phyloP scores from a whole-genome alignment of 176 grass and related monocot genomes.

The Thalia dealbata region DNA sequence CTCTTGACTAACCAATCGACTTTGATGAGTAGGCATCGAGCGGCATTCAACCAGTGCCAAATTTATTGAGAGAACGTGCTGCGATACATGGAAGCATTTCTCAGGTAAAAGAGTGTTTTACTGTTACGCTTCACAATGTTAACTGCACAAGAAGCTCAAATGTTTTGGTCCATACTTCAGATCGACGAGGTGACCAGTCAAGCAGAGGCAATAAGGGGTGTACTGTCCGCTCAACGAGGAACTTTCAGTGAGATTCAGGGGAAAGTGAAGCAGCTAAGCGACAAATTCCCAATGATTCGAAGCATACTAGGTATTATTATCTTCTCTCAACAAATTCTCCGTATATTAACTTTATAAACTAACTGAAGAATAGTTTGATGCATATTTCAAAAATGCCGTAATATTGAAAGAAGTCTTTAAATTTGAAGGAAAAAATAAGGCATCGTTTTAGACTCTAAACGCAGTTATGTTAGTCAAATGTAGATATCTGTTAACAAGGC shows the following conservation, averaged over 20 bases:
- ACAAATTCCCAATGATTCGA: conserved; percentile 27
- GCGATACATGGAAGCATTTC: conserved; percentile 45
- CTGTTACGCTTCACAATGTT: not conserved
- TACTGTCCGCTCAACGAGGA: conserved; percentile 28
- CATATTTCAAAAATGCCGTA: not conserved
- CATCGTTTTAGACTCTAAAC: too few relatives aligned
- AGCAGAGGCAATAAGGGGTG: conserved; percentile 28
- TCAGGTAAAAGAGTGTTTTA: conserved; percentile 18
- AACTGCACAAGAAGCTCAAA: not conserved
- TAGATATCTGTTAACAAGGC: too few relatives aligned
- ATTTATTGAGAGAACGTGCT: conserved; percentile 35
- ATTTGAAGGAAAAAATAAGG: too few relatives aligned
- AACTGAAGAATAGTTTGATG: not conserved
- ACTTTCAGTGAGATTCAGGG: conserved; percentile 30
- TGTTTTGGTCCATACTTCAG: conserved; percentile 5
- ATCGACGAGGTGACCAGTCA: conserved; percentile 39
- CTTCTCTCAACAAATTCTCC: not conserved
- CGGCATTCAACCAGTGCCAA: conserved; percentile 20
- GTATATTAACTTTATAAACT: not conserved
- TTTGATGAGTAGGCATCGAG: conserved; percentile 17
- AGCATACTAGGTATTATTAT: conserved; percentile 25
- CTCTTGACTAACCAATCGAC: not conserved
- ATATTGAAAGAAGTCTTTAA: too few relatives aligned
- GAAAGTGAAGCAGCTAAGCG: conserved; percentile 31
- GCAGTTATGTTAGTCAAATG: too few relatives aligned